Evolutionary conservation across 306 rosid genomes (phyloP).

Genomic region (Hippophae rhamnoides): DNA sequence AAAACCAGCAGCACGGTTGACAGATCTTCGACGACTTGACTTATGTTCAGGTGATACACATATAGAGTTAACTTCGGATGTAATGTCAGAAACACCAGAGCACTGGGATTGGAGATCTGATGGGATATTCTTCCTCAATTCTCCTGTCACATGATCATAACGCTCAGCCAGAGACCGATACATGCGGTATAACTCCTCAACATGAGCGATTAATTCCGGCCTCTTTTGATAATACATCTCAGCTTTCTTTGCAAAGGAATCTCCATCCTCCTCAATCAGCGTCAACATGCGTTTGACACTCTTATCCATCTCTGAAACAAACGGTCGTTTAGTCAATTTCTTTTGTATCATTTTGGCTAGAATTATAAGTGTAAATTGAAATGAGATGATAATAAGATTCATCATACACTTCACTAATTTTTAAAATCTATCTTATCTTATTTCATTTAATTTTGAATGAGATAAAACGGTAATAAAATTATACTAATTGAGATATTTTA

Average conservation of each 20-base stretch:
- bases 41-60: constrained; percentile 43
- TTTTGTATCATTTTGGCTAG: constrained; percentile 26
- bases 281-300: constrained; percentile 79
- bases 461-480: too few species aligned
- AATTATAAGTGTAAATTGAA: background rate
- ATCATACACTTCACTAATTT: too few species aligned
- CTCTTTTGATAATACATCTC: constrained; percentile 97
- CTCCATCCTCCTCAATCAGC: constrained; percentile 92
- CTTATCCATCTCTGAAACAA: constrained; percentile 74
- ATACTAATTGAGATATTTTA: too few species aligned
- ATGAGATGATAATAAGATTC: too few species aligned
- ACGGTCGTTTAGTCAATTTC: constrained; percentile 40
- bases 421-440: too few species aligned
- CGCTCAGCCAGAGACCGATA: constrained; percentile 91
- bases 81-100: constrained; percentile 58
- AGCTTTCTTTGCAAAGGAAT: constrained; percentile 87
- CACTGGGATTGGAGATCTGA: constrained; percentile 80
- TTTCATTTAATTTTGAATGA: too few species aligned
- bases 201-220: constrained; percentile 78
- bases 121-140: constrained; percentile 59
- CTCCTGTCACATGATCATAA: constrained; percentile 80
- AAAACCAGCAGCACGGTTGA: constrained; percentile 86
- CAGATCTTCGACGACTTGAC: constrained; percentile 37
- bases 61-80: constrained; percentile 48
- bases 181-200: constrained; percentile 79